phyloP scores from a whole-genome alignment of 257 asterid species.

The Misopates orontium region DNA sequence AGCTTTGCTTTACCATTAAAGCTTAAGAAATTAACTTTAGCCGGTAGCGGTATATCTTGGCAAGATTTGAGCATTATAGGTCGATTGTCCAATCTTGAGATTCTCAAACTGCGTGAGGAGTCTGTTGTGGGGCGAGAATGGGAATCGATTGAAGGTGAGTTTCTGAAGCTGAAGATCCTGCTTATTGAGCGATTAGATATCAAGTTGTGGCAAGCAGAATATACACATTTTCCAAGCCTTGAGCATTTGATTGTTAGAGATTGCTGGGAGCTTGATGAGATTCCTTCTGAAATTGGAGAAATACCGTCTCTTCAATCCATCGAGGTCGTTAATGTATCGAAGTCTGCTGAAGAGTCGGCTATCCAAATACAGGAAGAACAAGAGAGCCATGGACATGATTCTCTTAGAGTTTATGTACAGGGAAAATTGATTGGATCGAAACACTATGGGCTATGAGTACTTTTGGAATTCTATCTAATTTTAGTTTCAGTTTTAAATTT shows the following conservation, averaged over 20 bases:
- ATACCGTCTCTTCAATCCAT: background rate
- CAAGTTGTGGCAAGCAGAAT: slow-evolving; percentile 11
- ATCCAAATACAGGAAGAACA: too few relatives aligned
- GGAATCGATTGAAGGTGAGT: background rate
- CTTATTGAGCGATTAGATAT: background rate
- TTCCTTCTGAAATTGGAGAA: slow-evolving; percentile 19
- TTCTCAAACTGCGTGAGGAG: background rate
- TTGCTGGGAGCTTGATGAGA: background rate
- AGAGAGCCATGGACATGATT: too few relatives aligned
- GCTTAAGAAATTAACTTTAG: background rate
- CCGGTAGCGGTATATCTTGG: background rate
- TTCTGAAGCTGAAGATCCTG: background rate
- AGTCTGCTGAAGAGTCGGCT: too few relatives aligned
- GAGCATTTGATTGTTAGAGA: background rate
- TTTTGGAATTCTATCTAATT: too few relatives aligned
- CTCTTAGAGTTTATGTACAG: too few relatives aligned
- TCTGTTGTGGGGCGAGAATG: background rate
- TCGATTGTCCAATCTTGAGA: background rate
- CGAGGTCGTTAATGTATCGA: too few relatives aligned
- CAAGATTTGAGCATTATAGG: background rate
- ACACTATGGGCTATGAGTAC: too few relatives aligned
- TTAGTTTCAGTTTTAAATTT: too few relatives aligned
- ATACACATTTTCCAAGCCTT: slow-evolving; percentile 9
- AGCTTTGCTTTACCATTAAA: background rate
- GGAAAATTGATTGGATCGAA: too few relatives aligned